Evolutionary conservation across 352 stramenopile genomes (phyloP).

Genomic region (Hyaloperonospora arabidopsidis): DNA sequence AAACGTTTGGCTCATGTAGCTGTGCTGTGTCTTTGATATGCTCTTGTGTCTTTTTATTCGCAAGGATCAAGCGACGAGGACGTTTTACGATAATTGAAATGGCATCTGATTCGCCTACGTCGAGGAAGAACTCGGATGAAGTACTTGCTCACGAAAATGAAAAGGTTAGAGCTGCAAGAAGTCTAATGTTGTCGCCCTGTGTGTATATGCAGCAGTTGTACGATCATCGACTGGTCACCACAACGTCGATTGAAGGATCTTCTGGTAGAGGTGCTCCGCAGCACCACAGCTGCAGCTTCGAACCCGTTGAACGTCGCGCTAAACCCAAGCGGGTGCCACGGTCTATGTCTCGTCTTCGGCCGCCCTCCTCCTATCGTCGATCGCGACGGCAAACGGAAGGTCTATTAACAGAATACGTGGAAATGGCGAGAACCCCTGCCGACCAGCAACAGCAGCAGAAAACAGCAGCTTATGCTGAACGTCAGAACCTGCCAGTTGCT

Average conservation of each 20-base stretch:
- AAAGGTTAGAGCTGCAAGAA: background rate
- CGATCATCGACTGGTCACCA: slow-evolving; percentile 42
- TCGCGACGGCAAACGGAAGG: slow-evolving; percentile 45
- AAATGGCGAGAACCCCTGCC: slow-evolving; percentile 10
- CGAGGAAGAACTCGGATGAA: slow-evolving; percentile 45
- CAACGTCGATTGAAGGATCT: slow-evolving; percentile 38
- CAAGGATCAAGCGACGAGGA: slow-evolving; percentile 62
- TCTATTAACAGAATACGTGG: slow-evolving; percentile 24
- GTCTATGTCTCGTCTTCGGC: slow-evolving; percentile 34
- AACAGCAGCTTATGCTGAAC: slow-evolving; percentile 11
- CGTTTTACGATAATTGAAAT: slow-evolving; percentile 84
- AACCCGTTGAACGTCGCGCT: slow-evolving; percentile 14
- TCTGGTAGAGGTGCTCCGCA: slow-evolving; percentile 25
- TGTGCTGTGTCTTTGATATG: background rate
- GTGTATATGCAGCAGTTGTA: slow-evolving; percentile 19
- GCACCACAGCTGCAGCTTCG: slow-evolving; percentile 22
- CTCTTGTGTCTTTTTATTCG: slow-evolving; percentile 7
- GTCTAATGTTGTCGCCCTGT: slow-evolving; percentile 5
- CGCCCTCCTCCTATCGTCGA: slow-evolving; percentile 19
- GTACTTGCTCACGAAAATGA: slow-evolving; percentile 15
- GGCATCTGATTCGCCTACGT: slow-evolving; percentile 49
- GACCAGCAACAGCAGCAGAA: slow-evolving; percentile 23
- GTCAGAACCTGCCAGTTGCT: slow-evolving; percentile 4
- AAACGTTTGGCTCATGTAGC: slow-evolving; percentile 13
- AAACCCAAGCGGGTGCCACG: slow-evolving; percentile 31